A percentile compares a stretch with the other conserved stretches of the same genome.
Evolutionary conservation across 2,329 filamentous ascomycete genomes (phyloP).

Genomic region (Chalaropsis thielavioides): DNA sequence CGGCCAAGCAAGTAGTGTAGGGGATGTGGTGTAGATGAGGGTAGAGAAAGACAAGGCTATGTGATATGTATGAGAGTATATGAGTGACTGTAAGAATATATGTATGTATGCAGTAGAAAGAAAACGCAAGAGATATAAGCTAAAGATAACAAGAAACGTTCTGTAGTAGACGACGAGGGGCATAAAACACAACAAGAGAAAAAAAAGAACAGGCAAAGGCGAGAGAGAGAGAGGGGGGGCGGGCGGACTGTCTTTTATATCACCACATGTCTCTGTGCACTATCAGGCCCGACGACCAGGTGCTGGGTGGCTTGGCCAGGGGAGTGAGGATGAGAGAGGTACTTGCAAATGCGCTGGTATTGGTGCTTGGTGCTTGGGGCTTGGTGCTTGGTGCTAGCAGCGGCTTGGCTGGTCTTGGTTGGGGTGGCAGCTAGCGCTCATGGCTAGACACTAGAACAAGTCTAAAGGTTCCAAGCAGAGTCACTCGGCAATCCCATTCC

Average conservation of each 20-base stretch:
- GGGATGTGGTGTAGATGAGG: not conserved
- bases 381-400: not conserved
- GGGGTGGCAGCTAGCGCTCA: not conserved
- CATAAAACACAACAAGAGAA: no score
- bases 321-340: no score
- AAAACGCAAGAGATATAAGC: not conserved
- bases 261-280: no score
- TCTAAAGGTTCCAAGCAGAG: not conserved
- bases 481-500: not conserved
- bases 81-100: not conserved
- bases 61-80: not conserved
- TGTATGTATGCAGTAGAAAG: not conserved
- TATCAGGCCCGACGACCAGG: no score
- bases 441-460: slow-evolving; percentile 1
- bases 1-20: not conserved
- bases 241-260: no score
- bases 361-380: not conserved
- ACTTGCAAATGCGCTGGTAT: not conserved
- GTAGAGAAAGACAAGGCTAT: not conserved
- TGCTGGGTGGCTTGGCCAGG: no score
- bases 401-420: not conserved
- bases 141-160: not conserved
- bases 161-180: not conserved
- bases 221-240: no score
- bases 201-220: not conserved